phyloP scores from a whole-genome alignment of 345 rosid species.

The Rhizophora apiculata region DNA sequence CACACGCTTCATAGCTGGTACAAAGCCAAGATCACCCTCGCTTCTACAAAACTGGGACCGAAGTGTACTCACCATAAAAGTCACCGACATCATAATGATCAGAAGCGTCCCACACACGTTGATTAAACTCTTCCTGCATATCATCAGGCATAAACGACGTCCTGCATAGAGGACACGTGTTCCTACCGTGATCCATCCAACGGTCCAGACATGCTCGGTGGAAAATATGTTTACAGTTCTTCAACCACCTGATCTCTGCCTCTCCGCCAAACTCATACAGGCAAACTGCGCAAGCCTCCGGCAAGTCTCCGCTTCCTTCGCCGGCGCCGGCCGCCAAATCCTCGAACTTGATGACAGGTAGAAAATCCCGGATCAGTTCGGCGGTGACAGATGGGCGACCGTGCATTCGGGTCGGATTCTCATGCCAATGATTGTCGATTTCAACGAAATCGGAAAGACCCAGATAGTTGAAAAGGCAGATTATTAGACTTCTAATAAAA shows the following conservation, averaged over 20 bases:
- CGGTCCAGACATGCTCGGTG: conserved; percentile 83
- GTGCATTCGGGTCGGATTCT: conserved; percentile 34
- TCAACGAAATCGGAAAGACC: conserved; percentile 84
- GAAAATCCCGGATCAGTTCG: conserved; percentile 68
- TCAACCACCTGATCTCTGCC: conserved; percentile 77
- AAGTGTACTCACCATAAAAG: conserved; percentile 51
- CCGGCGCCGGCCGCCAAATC: conserved; percentile 31
- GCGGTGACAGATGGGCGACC: conserved; percentile 59
- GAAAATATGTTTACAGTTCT: conserved; percentile 75
- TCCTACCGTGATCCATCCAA: conserved; percentile 92
- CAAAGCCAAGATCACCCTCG: neutral
- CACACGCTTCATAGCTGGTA: neutral
- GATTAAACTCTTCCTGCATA: conserved; percentile 78
- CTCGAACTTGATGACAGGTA: conserved; percentile 64
- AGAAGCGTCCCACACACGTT: conserved; percentile 72
- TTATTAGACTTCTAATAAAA: conserved; percentile 47
- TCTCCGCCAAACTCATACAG: conserved; percentile 66
- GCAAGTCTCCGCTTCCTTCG: conserved; percentile 48
- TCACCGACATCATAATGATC: conserved; percentile 29
- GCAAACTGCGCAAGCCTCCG: conserved; percentile 82
- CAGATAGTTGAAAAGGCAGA: conserved; percentile 45
- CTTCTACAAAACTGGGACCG: conserved; percentile 37
- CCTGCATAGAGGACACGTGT: conserved; percentile 88
- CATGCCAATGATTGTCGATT: conserved; percentile 57
- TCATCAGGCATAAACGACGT: conserved; percentile 73